Percentiles rank a stretch among this genome's conserved stretches.
These are phyloP conservation scores for Chlorella ohadii DNA, from an alignment of 139 green algal species.

Conservation along the genomic window DNA sequence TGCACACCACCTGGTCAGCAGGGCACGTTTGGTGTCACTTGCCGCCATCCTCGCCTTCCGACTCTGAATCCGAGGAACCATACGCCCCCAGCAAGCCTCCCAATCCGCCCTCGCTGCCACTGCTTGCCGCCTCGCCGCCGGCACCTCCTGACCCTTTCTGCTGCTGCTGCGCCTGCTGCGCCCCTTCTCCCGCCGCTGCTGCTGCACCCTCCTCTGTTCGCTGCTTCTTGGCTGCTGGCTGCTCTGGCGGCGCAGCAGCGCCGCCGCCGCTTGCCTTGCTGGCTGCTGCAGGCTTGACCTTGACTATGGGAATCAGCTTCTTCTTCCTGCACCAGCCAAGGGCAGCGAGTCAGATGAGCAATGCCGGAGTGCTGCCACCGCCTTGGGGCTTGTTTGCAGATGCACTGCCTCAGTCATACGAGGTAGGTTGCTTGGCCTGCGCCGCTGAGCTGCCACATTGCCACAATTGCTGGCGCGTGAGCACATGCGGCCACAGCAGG, in stretches of 20 bases:
- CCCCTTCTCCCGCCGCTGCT: neutral
- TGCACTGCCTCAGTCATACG: no score
- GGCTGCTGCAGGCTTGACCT: slow-evolving; percentile 14
- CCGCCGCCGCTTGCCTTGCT: neutral
- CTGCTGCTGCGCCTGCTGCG: neutral
- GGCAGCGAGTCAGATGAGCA: no score
- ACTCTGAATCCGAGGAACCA: slow-evolving; percentile 5
- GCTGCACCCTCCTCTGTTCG: neutral
- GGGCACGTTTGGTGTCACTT: no score
- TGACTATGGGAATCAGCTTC: slow-evolving; percentile 11
- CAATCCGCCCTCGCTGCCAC: slow-evolving; percentile 13
- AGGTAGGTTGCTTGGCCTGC: no score
- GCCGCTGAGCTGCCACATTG: neutral
- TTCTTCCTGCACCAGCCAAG: slow-evolving; percentile 10
- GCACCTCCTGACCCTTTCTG: neutral
- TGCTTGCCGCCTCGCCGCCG: neutral
- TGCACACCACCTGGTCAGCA: no score
- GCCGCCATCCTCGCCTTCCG: neutral
- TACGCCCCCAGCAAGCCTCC: slow-evolving; percentile 20
- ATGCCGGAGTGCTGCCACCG: no score
- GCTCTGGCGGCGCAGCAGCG: neutral
- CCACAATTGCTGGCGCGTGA: no score
- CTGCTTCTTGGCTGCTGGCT: slow-evolving; percentile 2
- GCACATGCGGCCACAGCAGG: no score
- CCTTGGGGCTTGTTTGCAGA: no score